Evolutionary conservation across 495 filamentous ascomycete genomes (phyloP).

Genomic region (Neurospora sp.): DNA sequence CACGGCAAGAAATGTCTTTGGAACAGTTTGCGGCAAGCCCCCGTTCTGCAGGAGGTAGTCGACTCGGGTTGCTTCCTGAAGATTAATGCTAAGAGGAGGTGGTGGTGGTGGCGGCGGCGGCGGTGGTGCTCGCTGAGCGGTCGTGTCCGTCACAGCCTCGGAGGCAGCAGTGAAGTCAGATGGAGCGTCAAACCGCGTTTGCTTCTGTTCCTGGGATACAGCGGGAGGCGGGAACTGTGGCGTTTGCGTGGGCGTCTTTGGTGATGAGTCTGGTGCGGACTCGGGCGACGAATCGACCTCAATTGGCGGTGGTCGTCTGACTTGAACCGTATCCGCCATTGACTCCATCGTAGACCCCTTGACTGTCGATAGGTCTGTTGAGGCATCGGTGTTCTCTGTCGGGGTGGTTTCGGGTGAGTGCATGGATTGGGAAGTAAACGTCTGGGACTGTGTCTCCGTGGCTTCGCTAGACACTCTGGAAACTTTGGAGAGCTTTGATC

Average conservation of each 20-base stretch:
- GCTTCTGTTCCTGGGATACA: slow-evolving; percentile 24
- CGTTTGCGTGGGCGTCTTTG: slow-evolving; percentile 46
- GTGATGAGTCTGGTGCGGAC: slow-evolving; percentile 44
- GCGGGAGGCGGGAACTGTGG: slow-evolving; percentile 37
- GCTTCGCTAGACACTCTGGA: slow-evolving; percentile 40
- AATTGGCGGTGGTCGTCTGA: slow-evolving; percentile 15
- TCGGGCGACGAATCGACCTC: slow-evolving; percentile 35
- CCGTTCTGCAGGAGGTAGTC: slow-evolving; percentile 87
- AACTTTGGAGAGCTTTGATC: slow-evolving; percentile 35
- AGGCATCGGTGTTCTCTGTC: not conserved
- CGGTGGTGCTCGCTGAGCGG: slow-evolving; percentile 16
- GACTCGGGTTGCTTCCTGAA: slow-evolving; percentile 56
- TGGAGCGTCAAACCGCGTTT: slow-evolving; percentile 14
- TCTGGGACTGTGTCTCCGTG: slow-evolving; percentile 14
- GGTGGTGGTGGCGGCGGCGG: slow-evolving; percentile 62
- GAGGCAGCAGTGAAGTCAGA: slow-evolving; percentile 31
- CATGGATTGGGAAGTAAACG: not conserved
- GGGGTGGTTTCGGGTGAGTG: not conserved
- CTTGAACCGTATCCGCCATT: not conserved
- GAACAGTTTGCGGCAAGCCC: slow-evolving; percentile 56
- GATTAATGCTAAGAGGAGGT: slow-evolving; percentile 62
- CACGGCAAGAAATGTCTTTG: slow-evolving; percentile 53
- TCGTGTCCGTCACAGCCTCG: slow-evolving; percentile 16
- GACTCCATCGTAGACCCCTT: slow-evolving; percentile 15
- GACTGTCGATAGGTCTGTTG: not conserved